A percentile compares a stretch with the other conserved stretches of the same genome.
These are phyloP conservation scores for Thelonectria olida DNA, from an alignment of 2,329 filamentous ascomycete genomes.

Conservation along the genomic window DNA sequence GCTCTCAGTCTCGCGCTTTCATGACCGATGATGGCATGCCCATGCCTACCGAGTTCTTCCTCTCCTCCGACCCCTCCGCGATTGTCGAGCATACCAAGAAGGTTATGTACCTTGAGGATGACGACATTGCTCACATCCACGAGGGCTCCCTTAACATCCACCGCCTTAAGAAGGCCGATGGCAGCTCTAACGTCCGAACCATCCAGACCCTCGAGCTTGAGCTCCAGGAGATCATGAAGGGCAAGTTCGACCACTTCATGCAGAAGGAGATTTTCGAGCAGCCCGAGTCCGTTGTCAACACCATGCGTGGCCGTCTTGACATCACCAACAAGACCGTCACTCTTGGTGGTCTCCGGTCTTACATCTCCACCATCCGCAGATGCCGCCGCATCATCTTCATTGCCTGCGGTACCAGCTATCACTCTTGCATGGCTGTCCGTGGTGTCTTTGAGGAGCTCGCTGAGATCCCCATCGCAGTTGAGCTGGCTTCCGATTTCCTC, in stretches of 20 bases:
- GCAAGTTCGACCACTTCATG: slow-evolving; percentile 99
- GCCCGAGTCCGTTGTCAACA: slow-evolving; percentile 98
- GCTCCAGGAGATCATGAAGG: slow-evolving; percentile 99
- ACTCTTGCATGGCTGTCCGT: slow-evolving; percentile 99
- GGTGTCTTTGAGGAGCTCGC: slow-evolving; percentile 98
- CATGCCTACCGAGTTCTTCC: slow-evolving; percentile 98
- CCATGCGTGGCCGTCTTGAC: slow-evolving; percentile 98
- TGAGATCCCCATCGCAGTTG: slow-evolving; percentile 96
- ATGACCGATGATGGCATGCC: slow-evolving; percentile 98
- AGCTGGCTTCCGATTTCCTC: slow-evolving; percentile 97
- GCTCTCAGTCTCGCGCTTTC: slow-evolving; percentile 98
- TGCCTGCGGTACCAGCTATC: slow-evolving; percentile 96
- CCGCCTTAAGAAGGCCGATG: slow-evolving; percentile 95
- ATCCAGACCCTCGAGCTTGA: slow-evolving; percentile 99
- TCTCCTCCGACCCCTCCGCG: slow-evolving; percentile 97
- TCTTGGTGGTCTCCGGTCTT: slow-evolving; percentile 93
- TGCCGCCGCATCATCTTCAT: slow-evolving; percentile 99
- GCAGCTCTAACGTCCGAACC: slow-evolving; percentile 93
- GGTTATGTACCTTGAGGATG: slow-evolving; percentile 99
- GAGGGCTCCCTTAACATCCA: slow-evolving; percentile 99
- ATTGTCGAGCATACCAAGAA: slow-evolving; percentile 99
- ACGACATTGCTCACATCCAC: slow-evolving; percentile 99
- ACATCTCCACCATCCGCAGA: slow-evolving; percentile 94
- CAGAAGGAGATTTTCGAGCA: slow-evolving; percentile 99
- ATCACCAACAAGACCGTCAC: slow-evolving; percentile 93